A percentile compares a stretch with the other conserved stretches of the same genome.
Conservation (phyloP, 2,329 filamentous ascomycete species). For the Monosporascus cannonballus region DNA sequence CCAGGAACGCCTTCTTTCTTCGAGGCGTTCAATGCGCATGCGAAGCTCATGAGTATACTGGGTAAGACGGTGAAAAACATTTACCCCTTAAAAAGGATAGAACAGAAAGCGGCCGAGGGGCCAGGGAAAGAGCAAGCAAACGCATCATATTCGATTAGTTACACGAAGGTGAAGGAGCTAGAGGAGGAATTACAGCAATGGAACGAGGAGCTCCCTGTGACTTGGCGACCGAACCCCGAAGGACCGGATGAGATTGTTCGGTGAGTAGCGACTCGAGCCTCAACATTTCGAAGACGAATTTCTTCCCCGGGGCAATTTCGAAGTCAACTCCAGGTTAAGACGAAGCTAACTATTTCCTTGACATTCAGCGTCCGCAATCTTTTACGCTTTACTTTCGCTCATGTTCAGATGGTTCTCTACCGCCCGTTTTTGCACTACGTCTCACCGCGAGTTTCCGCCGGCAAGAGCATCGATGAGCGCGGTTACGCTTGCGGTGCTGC, state of each 20-base stretch:
- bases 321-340: neutral
- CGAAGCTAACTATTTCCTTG: constrained; percentile 11
- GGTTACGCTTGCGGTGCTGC: constrained; percentile 68
- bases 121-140: constrained; percentile 27
- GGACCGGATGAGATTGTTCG: constrained; percentile 68
- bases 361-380: constrained; percentile 59
- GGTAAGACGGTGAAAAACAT: constrained; percentile 59
- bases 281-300: too few relatives aligned
- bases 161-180: constrained; percentile 57
- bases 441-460: constrained; percentile 54
- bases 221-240: constrained; percentile 74
- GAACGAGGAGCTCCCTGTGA: constrained; percentile 63
- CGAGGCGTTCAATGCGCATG: constrained; percentile 61
- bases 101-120: constrained; percentile 38
- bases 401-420: constrained; percentile 78
- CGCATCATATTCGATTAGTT: constrained; percentile 57
- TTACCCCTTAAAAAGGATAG: constrained; percentile 56
- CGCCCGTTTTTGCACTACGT: constrained; percentile 80
- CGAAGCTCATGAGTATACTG: constrained; percentile 56
- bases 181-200: constrained; percentile 58
- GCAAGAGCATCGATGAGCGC: constrained; percentile 61
- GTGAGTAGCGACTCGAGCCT: constrained; percentile 39
- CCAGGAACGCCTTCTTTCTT: constrained; percentile 52
- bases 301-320: too few relatives aligned
- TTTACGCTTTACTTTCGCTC: constrained; percentile 72